phyloP scores from a whole-genome alignment of 106 monocot species.

The Dendrobium catenatum region DNA sequence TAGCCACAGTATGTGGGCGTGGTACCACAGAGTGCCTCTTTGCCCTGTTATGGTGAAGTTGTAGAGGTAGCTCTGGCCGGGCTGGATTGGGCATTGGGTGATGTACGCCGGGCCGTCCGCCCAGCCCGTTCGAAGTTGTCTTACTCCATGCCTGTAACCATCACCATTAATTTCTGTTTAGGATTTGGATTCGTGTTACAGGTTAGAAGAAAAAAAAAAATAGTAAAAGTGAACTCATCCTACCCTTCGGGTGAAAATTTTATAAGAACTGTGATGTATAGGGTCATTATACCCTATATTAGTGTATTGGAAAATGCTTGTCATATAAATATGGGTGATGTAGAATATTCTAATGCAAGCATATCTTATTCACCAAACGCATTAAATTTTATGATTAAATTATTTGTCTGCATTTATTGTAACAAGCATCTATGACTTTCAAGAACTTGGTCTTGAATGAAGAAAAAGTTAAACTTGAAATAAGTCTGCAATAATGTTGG shows the following conservation, averaged over 20 bases:
- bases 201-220: background rate
- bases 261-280: background rate
- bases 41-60: slow-evolving; percentile 62
- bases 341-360: too few relatives aligned
- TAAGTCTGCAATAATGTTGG: too few relatives aligned
- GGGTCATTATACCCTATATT: background rate
- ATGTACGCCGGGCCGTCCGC: slow-evolving; percentile 69
- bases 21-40: slow-evolving; percentile 61
- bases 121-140: slow-evolving; percentile 58
- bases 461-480: too few relatives aligned
- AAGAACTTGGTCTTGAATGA: too few relatives aligned
- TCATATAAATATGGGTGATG: too few relatives aligned
- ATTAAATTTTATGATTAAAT: too few relatives aligned
- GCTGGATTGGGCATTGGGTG: slow-evolving; percentile 68
- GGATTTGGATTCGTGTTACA: background rate
- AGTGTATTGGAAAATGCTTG: too few relatives aligned
- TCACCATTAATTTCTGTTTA: background rate
- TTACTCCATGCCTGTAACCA: slow-evolving; percentile 52
- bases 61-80: slow-evolving; percentile 46
- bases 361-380: too few relatives aligned
- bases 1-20: slow-evolving; percentile 64
- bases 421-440: too few relatives aligned
- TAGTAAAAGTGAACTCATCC: background rate
- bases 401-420: too few relatives aligned
- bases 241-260: background rate